Conservation (phyloP, 306 rosid species). For the Pyrus bretschneideri region DNA sequence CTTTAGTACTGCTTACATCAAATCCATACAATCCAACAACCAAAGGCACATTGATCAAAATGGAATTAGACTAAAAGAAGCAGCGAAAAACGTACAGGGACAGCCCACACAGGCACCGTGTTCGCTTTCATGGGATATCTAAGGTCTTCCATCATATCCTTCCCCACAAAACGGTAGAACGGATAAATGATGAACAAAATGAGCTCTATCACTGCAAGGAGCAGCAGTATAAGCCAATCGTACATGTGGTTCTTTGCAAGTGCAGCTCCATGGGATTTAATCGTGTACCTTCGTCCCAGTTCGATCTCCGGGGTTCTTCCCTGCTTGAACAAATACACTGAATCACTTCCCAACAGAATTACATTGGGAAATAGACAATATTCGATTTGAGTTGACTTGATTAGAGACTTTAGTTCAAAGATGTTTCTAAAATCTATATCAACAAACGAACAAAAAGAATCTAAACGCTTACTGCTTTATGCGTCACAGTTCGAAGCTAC, state of each 20-base stretch:
- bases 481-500: neutral
- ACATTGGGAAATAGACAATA: neutral
- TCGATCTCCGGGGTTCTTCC: slow-evolving; percentile 31
- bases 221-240: slow-evolving; percentile 78
- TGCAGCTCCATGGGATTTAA: slow-evolving; percentile 76
- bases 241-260: slow-evolving; percentile 61
- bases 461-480: neutral
- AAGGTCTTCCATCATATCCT: slow-evolving; percentile 89
- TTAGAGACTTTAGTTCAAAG: neutral
- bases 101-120: slow-evolving; percentile 91
- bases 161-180: slow-evolving; percentile 81
- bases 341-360: neutral
- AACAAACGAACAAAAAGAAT: neutral
- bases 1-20: neutral
- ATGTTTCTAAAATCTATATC: neutral
- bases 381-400: neutral
- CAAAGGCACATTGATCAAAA: neutral
- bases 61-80: neutral
- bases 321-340: neutral
- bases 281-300: slow-evolving; percentile 47
- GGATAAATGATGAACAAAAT: slow-evolving; percentile 47
- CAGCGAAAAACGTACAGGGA: slow-evolving; percentile 51
- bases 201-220: slow-evolving; percentile 52
- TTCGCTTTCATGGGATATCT: slow-evolving; percentile 69
- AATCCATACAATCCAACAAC: neutral